Evolutionary conservation across 164 flowering plant genomes (phyloP), one percentile per base, ranked within the genome.

Genomic region (Stephania yunnanensis): DNA sequence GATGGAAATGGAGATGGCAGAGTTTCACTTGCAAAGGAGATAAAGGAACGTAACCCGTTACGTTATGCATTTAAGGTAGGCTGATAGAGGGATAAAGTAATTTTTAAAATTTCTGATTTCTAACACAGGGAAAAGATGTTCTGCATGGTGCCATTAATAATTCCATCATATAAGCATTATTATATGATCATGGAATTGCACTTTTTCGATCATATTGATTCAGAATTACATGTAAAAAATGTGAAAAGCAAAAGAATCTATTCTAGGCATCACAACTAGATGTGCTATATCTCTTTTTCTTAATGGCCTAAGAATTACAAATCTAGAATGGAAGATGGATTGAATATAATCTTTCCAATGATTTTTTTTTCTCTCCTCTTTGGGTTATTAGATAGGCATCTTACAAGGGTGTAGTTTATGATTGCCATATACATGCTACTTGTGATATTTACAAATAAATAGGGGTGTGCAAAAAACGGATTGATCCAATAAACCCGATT

Each of bases 1-100:
- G 93, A 91, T 87, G 94, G 92, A 36, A 88, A 88, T 86, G 97
- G 90, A 48, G 99, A 91, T 20, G 95, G 93, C 29, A 83, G 90
- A 45, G 87, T 92, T 61, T 87, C 90, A 58, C 83, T 96, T 76
- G 99, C 99, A 72, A 83, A 82, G 76, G 98, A 94, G 84, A 80
- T 88, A 45, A 91, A 91, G 80, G 99, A 96, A 45, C 87, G 85
- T 44, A 96, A 96, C 80, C 99, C 99, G 66, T 78, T 96, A 70
- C 94, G 99, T 45, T 88, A 94, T 88, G 84, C 95, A 74, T 91
- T 96, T 78, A 83, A 82, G 86, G 99, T 94, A 80, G 84, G 84
- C 53, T 81, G 44, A 13, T 17, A 58, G 65, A 58, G 15, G 5
- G 50, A 55, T 19, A 15, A 55, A 55, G 64, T 55, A 55, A 55